These are phyloP conservation scores for Xylaria sp. DNA, from an alignment of 495 filamentous ascomycete species.

Conservation along the genomic window DNA sequence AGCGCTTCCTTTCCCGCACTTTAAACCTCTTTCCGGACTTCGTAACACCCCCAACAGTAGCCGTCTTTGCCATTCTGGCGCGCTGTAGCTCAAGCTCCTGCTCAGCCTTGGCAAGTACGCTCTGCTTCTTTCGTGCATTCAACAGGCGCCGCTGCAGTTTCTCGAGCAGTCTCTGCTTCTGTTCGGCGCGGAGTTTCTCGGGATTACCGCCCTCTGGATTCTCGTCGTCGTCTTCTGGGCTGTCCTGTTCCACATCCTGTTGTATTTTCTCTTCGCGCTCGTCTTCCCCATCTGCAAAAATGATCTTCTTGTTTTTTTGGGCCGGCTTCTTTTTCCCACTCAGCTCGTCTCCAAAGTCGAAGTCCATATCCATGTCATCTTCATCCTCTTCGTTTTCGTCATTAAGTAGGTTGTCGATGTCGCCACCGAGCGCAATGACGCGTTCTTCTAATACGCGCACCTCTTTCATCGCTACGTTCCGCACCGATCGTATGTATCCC, in stretches of 20 bases:
- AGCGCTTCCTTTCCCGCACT: constrained; percentile 81
- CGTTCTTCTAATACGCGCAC: constrained; percentile 52
- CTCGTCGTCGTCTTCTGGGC: constrained; percentile 50
- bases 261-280: constrained; percentile 38
- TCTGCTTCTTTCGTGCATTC: constrained; percentile 70
- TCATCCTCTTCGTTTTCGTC: constrained; percentile 38
- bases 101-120: constrained; percentile 74
- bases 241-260: constrained; percentile 38
- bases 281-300: constrained; percentile 50
- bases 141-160: constrained; percentile 60
- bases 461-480: constrained; percentile 58
- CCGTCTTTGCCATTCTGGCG: constrained; percentile 71
- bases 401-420: constrained; percentile 33
- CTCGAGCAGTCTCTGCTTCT: constrained; percentile 54
- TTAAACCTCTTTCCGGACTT: constrained; percentile 86
- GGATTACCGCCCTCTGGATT: constrained; percentile 51
- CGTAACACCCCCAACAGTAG: constrained; percentile 75
- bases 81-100: constrained; percentile 73
- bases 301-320: constrained; percentile 49
- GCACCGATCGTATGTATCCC: constrained; percentile 77
- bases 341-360: constrained; percentile 30
- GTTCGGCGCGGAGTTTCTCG: constrained; percentile 53
- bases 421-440: constrained; percentile 46
- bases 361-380: constrained; percentile 38
- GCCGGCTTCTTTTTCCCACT: constrained; percentile 18